Percentiles rank a stretch among this genome's conserved stretches.
Evolutionary conservation across 2,329 filamentous ascomycete species (phyloP).

Genomic region (Xylaria sp.): DNA sequence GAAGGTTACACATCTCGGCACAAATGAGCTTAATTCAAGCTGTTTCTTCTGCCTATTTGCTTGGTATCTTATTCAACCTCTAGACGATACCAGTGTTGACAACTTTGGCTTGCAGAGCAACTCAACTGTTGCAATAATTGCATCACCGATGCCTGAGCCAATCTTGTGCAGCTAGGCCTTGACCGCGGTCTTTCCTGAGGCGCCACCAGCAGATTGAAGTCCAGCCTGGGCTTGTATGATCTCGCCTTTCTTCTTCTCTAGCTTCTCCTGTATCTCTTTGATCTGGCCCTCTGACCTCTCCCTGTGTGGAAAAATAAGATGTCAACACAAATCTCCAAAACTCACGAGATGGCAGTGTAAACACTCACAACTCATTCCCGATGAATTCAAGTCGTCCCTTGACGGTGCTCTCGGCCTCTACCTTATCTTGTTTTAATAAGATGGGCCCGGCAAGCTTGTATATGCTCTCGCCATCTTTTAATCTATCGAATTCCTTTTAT

Average conservation of each 20-base stretch:
- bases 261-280: constrained; percentile 64
- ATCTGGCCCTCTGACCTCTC: constrained; percentile 60
- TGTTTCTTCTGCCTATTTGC: constrained; percentile 1
- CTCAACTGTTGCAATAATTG: neutral
- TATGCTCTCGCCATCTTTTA: constrained; percentile 86
- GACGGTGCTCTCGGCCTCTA: constrained; percentile 89
- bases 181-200: constrained; percentile 47
- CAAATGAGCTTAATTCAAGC: neutral
- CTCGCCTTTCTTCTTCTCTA: constrained; percentile 68
- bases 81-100: neutral
- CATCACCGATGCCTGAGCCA: neutral
- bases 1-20: neutral
- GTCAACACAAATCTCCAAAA: constrained; percentile 8
- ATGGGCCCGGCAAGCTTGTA: constrained; percentile 97
- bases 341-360: neutral
- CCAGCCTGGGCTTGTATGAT: constrained; percentile 66
- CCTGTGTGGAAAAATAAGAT: constrained; percentile 28
- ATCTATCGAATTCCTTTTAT: constrained; percentile 79
- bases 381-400: constrained; percentile 93
- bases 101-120: neutral
- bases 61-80: neutral
- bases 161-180: constrained; percentile 32
- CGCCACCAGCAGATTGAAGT: constrained; percentile 56
- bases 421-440: constrained; percentile 91
- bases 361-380: constrained; percentile 84